Evolutionary conservation across 306 rosid species (phyloP).

Genomic region (Gleditsia sinensis): DNA sequence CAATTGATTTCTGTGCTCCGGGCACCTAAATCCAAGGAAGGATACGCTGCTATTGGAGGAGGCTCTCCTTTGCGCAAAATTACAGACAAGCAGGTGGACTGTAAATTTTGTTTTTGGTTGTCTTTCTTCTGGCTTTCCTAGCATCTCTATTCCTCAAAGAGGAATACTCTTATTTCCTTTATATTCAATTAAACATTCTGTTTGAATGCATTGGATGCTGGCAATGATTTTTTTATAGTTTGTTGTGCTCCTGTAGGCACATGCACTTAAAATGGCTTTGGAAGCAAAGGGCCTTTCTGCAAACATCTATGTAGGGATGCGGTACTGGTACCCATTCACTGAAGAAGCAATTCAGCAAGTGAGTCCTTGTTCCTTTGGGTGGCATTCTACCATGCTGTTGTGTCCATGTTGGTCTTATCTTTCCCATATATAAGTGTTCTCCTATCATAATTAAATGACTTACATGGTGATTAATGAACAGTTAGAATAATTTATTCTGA

Average conservation of each 20-base stretch:
- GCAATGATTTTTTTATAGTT: constrained; percentile 16
- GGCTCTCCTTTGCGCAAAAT: constrained; percentile 98
- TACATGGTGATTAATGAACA: constrained; percentile 5
- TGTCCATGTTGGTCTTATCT: constrained; percentile 3
- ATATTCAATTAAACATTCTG: background rate
- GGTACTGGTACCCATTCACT: constrained; percentile 98
- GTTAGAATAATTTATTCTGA: constrained; percentile 6
- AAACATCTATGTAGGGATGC: constrained; percentile 90
- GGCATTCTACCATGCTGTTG: constrained; percentile 1
- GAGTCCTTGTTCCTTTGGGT: constrained; percentile 34
- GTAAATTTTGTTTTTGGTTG: constrained; percentile 2
- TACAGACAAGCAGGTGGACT: constrained; percentile 87
- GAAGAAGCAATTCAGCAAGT: constrained; percentile 97
- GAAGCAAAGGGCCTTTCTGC: constrained; percentile 74
- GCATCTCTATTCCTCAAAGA: constrained; percentile 6
- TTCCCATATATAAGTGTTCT: background rate
- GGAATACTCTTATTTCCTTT: constrained; percentile 11
- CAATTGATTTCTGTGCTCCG: constrained; percentile 80
- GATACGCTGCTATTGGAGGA: constrained; percentile 98
- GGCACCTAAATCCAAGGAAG: constrained; percentile 98
- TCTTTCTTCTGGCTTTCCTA: background rate
- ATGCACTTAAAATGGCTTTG: constrained; percentile 82
- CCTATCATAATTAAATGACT: constrained; percentile 16
- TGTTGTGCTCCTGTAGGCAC: constrained; percentile 59
- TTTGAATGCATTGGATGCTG: constrained; percentile 18